Evolutionary conservation across 139 green algal species (phyloP).

Genomic region (Astrephomene gubernaculifera): DNA sequence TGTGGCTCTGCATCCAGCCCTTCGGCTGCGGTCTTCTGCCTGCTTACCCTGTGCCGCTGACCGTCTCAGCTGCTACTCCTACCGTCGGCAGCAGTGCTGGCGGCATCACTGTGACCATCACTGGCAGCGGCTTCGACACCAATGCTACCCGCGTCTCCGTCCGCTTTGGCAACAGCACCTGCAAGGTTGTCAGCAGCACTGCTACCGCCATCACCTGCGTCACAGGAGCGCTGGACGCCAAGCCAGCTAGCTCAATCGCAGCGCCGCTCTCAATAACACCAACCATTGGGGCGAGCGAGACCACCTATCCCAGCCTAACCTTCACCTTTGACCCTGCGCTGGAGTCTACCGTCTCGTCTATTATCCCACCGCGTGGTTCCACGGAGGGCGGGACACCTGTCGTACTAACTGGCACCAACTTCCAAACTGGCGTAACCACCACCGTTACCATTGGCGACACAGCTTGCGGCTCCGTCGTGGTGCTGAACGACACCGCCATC

Average conservation of each 20-base stretch:
- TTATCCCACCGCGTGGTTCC: constrained; percentile 53
- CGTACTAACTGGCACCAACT: constrained; percentile 42
- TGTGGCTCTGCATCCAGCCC: constrained; percentile 43
- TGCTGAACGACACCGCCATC: constrained; percentile 26
- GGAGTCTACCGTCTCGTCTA: constrained; percentile 50
- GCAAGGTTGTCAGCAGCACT: background rate
- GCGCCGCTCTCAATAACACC: constrained; percentile 4
- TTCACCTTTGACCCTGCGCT: constrained; percentile 54
- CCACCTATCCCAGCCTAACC: constrained; percentile 8
- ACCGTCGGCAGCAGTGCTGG: constrained; percentile 33
- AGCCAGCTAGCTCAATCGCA: background rate
- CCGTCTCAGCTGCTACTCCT: background rate
- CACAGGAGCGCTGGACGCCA: background rate
- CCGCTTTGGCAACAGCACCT: constrained; percentile 8
- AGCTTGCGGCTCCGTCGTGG: background rate
- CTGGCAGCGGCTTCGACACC: constrained; percentile 41
- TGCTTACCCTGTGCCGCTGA: constrained; percentile 20
- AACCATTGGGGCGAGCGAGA: background rate
- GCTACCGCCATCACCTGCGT: constrained; percentile 32
- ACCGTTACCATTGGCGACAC: constrained; percentile 6
- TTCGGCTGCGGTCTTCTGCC: constrained; percentile 16
- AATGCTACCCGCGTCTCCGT: background rate
- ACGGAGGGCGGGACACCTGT: constrained; percentile 70
- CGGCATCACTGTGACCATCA: constrained; percentile 30
- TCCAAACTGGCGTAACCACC: background rate